Conservation (phyloP, 2,329 filamentous ascomycete genomes). For the Talaromyces atroroseus region DNA sequence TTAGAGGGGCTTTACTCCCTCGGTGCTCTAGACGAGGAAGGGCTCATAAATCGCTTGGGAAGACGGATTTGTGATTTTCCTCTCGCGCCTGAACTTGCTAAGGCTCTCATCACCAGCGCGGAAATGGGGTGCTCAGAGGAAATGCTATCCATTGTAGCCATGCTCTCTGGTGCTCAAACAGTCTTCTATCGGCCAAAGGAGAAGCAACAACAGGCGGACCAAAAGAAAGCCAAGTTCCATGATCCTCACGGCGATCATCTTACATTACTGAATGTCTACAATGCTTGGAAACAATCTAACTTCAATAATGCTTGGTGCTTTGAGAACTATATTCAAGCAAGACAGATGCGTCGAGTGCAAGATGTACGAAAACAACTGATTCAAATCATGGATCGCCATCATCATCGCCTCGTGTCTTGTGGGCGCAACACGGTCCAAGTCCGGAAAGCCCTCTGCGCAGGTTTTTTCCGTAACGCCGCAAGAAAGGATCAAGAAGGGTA, state of each 20-base stretch:
- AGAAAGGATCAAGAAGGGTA: conserved; percentile 95
- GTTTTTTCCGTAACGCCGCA: conserved; percentile 93
- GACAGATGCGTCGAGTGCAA: conserved; percentile 79
- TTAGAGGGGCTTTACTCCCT: conserved; percentile 92
- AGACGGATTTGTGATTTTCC: conserved; percentile 98
- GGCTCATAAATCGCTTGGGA: conserved; percentile 81
- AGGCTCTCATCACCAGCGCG: conserved; percentile 81
- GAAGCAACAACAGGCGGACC: conserved; percentile 91
- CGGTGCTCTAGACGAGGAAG: conserved; percentile 89
- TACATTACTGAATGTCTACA: conserved; percentile 93
- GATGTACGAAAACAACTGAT: conserved; percentile 90
- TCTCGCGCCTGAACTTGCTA: conserved; percentile 76
- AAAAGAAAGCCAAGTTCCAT: conserved; percentile 97
- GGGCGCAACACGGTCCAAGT: conserved; percentile 83
- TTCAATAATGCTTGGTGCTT: conserved; percentile 89
- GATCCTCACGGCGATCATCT: conserved; percentile 92
- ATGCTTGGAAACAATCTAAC: conserved; percentile 83
- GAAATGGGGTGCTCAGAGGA: conserved; percentile 89
- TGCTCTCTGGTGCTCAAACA: conserved; percentile 72
- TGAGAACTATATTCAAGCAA: conserved; percentile 94
- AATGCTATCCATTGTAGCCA: conserved; percentile 87
- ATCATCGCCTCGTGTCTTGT: conserved; percentile 74
- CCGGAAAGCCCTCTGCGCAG: conserved; percentile 79
- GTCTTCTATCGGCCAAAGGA: conserved; percentile 96
- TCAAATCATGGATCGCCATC: conserved; percentile 90